phyloP scores from a whole-genome alignment of 2,329 filamentous ascomycete genomes.

The Clonostachys chloroleuca region DNA sequence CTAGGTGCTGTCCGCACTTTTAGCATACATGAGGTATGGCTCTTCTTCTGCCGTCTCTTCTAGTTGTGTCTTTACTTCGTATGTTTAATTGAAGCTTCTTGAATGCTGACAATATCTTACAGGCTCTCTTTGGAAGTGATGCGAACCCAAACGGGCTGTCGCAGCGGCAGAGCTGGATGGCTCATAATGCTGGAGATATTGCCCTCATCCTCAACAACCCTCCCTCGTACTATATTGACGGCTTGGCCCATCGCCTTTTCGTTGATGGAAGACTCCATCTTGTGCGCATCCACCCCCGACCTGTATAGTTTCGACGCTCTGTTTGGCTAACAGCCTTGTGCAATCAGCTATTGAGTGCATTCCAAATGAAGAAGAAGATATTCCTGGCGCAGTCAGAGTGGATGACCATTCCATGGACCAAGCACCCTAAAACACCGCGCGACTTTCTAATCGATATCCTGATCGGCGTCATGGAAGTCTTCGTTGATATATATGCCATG shows the following conservation, averaged over 20 bases:
- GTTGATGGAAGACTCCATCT: neutral
- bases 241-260: constrained; percentile 1
- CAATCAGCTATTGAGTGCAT: neutral
- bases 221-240: neutral
- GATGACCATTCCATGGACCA: constrained; percentile 17
- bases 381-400: constrained; percentile 1
- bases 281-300: neutral
- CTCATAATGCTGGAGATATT: neutral
- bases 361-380: neutral
- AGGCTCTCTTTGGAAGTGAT: neutral
- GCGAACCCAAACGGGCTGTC: neutral
- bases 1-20: constrained; percentile 1
- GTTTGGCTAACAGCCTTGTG: too few species aligned
- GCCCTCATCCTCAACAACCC: neutral
- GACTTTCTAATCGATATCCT: constrained; percentile 13
- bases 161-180: neutral
- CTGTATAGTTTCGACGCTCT: neutral
- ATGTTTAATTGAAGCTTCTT: too few species aligned
- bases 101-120: too few species aligned
- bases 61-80: too few species aligned
- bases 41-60: too few species aligned
- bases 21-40: constrained; percentile 1
- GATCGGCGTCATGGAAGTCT: too few species aligned
- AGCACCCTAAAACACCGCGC: constrained; percentile 30
- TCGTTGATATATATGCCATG: too few species aligned